phyloP scores from a whole-genome alignment of 164 flowering plant genomes.

The Umbellularia californica region DNA sequence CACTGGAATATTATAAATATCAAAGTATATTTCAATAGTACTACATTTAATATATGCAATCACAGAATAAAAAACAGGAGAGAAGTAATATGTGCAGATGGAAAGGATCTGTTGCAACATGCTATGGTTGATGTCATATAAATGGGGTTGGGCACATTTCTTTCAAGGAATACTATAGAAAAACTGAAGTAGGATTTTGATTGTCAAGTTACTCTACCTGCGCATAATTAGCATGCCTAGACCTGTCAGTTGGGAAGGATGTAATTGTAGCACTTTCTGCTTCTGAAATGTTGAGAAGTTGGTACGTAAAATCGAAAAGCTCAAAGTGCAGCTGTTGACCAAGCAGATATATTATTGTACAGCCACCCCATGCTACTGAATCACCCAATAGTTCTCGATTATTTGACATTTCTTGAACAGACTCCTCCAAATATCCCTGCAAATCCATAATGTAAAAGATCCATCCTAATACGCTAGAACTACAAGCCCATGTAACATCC shows the following conservation, averaged over 20 bases:
- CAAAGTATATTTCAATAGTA: too few species aligned
- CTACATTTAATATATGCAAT: too few species aligned
- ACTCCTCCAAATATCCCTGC: conserved; percentile 82
- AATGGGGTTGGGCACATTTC: neutral
- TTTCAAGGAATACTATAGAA: neutral
- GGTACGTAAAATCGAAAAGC: conserved; percentile 94
- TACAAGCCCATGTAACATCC: too few species aligned
- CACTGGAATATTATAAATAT: too few species aligned
- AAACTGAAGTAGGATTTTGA: neutral
- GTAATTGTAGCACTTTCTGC: conserved; percentile 53
- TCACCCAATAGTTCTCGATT: conserved; percentile 71
- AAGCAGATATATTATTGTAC: conserved; percentile 90
- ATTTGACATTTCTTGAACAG: conserved; percentile 37
- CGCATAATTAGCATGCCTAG: conserved; percentile 39
- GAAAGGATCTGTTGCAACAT: too few species aligned
- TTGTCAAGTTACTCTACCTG: conserved; percentile 45
- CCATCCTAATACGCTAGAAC: too few species aligned
- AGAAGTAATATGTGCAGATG: too few species aligned
- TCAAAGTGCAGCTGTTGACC: conserved; percentile 97
- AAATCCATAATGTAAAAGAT: conserved; percentile 3
- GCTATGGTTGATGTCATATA: neutral
- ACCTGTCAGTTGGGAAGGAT: conserved; percentile 16
- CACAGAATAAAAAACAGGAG: too few species aligned
- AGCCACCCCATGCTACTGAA: conserved; percentile 99
- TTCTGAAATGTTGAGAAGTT: conserved; percentile 92